Evolutionary conservation across 257 asterid species (phyloP), one percentile per base, ranked within the genome.

Genomic region (Fraxinus cuspidata): DNA sequence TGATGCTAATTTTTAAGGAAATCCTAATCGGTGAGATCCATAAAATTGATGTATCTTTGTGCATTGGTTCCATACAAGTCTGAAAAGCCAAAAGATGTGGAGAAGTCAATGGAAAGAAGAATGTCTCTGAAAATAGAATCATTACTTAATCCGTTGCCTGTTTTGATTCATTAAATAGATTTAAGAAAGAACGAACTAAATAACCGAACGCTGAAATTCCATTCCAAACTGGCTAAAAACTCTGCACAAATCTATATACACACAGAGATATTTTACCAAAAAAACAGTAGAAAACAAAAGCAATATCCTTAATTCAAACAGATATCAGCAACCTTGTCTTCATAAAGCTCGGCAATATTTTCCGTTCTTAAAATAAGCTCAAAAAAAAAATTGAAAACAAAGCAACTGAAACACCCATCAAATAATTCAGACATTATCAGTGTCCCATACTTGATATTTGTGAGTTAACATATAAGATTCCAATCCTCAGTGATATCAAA

Each of bases 341-440:
- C 65, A 19, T 19, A 72, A 58, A 71, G 60, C 19, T n/a, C 60
- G n/a, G 7, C 27, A 12, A 25, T 34, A 37, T 23, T 63, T n/a
- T 53, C 7, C 25, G 0, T 5, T 60, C 29, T 2, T 27, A 16
- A 25, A 11, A 21, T 4, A 7, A 2, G n/a, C 21, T 27, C 6
- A n/a, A 27, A 47, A 38, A 27, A 47, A 38, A 3, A 18, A 76
- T 32, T 23, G 60, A 65, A 56, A 71, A 49, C 76, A 44, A 67
- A 77, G 70, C 71, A 28, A 76, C 64, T 21, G 34, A 53, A 77
- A 28, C 7, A 66, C 18, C 47, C 23, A n/a, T n/a, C n/a, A 15
- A 71, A 75, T 23, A 77, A 35, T 64, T 29, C 78, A 71, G 21
- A 53, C 42, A 38, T 76, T 76, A 77, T 80, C 65, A 51, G 31